phyloP scores from a whole-genome alignment of 2,329 filamentous ascomycete species.

The Colletotrichum incanum region DNA sequence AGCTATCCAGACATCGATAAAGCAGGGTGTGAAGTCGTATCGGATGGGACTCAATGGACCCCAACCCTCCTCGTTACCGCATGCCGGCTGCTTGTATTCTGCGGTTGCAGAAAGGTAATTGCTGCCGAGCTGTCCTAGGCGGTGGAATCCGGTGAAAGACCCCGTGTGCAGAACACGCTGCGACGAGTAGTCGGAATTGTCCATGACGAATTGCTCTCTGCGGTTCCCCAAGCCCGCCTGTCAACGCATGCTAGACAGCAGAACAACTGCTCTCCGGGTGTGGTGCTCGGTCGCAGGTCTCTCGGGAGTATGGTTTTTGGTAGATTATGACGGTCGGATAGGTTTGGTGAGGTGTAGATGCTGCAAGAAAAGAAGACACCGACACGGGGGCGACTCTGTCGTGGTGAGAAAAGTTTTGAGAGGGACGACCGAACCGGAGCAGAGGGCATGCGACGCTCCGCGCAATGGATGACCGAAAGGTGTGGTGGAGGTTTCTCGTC shows the following conservation, averaged over 20 bases:
- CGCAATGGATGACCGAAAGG: conserved; percentile 19
- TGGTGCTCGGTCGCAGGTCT: neutral
- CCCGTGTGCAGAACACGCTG: conserved; percentile 69
- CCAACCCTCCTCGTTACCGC: conserved; percentile 94
- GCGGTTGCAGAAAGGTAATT: conserved; percentile 72
- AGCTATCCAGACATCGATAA: conserved; percentile 92
- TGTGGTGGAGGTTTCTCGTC: conserved; percentile 25
- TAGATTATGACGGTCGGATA: neutral
- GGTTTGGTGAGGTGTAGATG: neutral
- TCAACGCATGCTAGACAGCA: conserved; percentile 41
- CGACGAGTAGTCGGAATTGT: conserved; percentile 52
- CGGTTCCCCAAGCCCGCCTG: conserved; percentile 38
- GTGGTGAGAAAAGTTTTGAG: conserved; percentile 29
- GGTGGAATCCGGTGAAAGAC: conserved; percentile 73
- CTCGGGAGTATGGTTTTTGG: neutral
- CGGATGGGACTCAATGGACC: conserved; percentile 89
- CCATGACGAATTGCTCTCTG: conserved; percentile 37
- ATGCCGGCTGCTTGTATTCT: conserved; percentile 78
- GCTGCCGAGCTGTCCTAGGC: conserved; percentile 65
- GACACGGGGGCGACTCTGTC: conserved; percentile 7
- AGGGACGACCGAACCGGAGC: conserved; percentile 31
- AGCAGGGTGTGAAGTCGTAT: conserved; percentile 98
- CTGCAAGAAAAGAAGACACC: conserved; percentile 6
- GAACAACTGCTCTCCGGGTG: conserved; percentile 12
- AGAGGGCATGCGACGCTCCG: conserved; percentile 35